Conservation (phyloP, 2,329 filamentous ascomycete genomes). For the Ploettnerulaceae sp. region DNA sequence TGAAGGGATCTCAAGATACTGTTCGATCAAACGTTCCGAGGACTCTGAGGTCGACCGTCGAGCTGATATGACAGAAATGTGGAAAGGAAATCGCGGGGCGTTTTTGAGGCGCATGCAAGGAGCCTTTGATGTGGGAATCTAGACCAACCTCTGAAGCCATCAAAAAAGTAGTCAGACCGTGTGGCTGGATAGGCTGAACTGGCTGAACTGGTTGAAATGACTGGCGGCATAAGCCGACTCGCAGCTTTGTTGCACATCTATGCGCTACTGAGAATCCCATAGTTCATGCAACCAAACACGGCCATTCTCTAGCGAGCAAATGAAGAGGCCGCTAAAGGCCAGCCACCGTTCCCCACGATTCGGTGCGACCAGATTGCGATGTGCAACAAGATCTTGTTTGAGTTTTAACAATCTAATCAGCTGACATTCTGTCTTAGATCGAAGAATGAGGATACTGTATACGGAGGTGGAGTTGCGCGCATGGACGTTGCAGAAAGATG, state of each 20-base stretch:
- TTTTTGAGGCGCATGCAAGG: background rate
- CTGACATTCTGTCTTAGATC: background rate
- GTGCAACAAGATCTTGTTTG: background rate
- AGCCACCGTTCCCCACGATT: background rate
- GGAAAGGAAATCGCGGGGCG: background rate
- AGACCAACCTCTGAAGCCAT: background rate
- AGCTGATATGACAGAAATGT: background rate
- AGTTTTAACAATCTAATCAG: background rate
- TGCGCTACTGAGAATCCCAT: background rate
- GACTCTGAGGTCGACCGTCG: background rate
- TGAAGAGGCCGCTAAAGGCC: background rate
- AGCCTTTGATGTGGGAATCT: background rate
- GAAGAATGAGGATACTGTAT: too few relatives aligned
- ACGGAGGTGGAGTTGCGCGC: too few relatives aligned
- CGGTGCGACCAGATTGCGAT: background rate
- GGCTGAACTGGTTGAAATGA: background rate
- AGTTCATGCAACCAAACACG: background rate
- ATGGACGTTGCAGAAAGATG: too few relatives aligned
- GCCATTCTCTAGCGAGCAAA: background rate
- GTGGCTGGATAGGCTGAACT: slow-evolving; percentile 1
- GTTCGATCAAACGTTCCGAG: background rate
- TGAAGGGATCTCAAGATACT: background rate
- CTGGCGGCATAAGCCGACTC: background rate
- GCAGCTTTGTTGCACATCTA: slow-evolving; percentile 1
- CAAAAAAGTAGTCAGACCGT: background rate